Evolutionary conservation across 2,329 filamentous ascomycete genomes (phyloP).

Genomic region (Sclerotinia borealis): DNA sequence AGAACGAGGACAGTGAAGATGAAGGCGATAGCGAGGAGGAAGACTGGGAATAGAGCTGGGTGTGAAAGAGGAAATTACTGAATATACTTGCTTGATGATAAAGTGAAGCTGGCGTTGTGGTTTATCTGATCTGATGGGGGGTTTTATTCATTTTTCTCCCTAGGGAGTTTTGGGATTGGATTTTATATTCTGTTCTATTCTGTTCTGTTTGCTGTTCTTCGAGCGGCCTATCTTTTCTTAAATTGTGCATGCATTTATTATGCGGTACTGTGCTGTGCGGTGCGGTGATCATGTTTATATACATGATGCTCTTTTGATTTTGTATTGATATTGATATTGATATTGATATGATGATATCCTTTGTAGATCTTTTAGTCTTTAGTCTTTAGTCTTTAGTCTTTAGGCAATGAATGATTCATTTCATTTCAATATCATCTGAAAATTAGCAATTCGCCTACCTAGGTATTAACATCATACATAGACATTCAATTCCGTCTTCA

Average conservation of each 20-base stretch:
- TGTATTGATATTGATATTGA: too few relatives aligned
- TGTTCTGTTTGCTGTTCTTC: background rate
- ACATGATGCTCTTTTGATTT: too few relatives aligned
- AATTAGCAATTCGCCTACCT: too few relatives aligned
- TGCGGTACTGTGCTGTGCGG: background rate
- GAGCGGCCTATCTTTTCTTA: background rate
- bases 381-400: too few relatives aligned
- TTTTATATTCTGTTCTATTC: background rate
- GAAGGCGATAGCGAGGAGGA: constrained; percentile 63
- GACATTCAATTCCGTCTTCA: too few relatives aligned
- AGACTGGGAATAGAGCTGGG: constrained; percentile 61
- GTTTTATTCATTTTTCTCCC: background rate
- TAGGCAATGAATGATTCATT: too few relatives aligned
- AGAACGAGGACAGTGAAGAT: constrained; percentile 43
- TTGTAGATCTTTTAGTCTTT: too few relatives aligned
- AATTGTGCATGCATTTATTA: background rate
- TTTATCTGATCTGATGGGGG: background rate
- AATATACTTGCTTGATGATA: background rate
- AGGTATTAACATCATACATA: too few relatives aligned
- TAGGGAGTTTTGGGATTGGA: constrained; percentile 1
- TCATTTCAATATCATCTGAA: too few relatives aligned
- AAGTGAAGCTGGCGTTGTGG: constrained; percentile 16
- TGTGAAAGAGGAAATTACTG: background rate
- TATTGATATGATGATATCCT: too few relatives aligned
- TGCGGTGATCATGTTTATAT: too few relatives aligned